These are phyloP conservation scores for Penicillium cosmopolitanum DNA, from an alignment of 495 filamentous ascomycete genomes.

Conservation along the genomic window DNA sequence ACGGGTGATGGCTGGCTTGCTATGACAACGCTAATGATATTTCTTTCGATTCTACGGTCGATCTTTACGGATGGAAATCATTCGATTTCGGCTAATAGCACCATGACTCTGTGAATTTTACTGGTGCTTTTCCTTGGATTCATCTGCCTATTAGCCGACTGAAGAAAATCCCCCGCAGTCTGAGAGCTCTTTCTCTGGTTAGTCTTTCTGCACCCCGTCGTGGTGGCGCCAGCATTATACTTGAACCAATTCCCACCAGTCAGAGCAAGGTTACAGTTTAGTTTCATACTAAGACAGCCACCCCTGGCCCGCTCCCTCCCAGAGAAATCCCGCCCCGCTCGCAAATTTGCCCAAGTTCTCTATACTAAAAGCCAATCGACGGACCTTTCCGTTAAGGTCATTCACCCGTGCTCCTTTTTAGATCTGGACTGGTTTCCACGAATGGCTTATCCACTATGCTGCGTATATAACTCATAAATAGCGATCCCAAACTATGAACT, in stretches of 20 bases:
- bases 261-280: conserved; percentile 3
- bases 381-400: background rate
- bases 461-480: background rate
- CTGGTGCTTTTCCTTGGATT: background rate
- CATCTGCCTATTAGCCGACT: conserved; percentile 9
- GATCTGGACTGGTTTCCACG: background rate
- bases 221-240: background rate
- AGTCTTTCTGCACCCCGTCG: background rate
- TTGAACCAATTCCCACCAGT: conserved; percentile 24
- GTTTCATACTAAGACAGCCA: background rate
- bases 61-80: background rate
- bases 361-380: background rate
- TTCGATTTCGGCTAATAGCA: background rate
- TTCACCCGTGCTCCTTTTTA: background rate
- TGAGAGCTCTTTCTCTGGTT: background rate
- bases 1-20: conserved; percentile 44
- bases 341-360: background rate
- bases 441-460: background rate
- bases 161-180: conserved; percentile 12
- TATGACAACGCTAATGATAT: conserved; percentile 19
- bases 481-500: background rate
- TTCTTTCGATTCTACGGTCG: background rate
- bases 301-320: background rate
- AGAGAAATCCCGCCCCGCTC: background rate
- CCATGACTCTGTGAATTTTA: background rate